Base-by-base conservation (phyloP, 352 stramenopile species). In the Pythium angustatum region DNA sequence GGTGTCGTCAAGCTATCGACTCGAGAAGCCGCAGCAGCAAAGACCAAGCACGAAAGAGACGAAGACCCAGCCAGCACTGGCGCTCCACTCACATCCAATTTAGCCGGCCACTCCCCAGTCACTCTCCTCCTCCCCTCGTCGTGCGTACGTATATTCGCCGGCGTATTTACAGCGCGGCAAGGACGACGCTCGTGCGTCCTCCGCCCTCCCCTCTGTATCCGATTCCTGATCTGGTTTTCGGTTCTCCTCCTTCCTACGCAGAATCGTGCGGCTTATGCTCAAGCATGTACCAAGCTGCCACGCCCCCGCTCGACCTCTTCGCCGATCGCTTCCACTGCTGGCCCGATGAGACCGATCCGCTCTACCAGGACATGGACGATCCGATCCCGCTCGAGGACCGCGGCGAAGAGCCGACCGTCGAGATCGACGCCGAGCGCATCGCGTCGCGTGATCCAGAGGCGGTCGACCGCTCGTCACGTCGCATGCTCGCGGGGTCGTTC, bases 401-500 rank as follows among this genome's bases (percentile, higher is more conserved):
- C 40, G 27, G 54, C 58, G 49, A 52, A 3, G 50, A 19, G 40
- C 40, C 40, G n/a, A 44, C 54, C 17, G 15, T 34, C 10, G 43
- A 43, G 30, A 61, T 69, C 53, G 43, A 66, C 59, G 48, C 54
- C 11, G 8, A 58, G 21, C 49, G 38, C 62, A 64, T 69, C 30
- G 56, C 54, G 41, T 38, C 43, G 21, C 41, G 31, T 24, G 57
- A 66, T 44, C 28, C 49, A 19, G 57, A 71, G 45, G 31, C n/a
- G 26, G 55, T 43, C 8, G 47, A 60, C 57, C 56, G 57, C 31
- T 19, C 57, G 26, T 22, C 40, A 24, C 64, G 63, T 19, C 49
- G 41, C 26, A 27, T 61, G 9, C 50, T 71, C 41, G 51, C 51
- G 1, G 50, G 57, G 30, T 79, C 72, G 38, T 75, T 73, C 65